Evolutionary conservation across 306 rosid genomes (phyloP).

Genomic region (Trifolium dubium): DNA sequence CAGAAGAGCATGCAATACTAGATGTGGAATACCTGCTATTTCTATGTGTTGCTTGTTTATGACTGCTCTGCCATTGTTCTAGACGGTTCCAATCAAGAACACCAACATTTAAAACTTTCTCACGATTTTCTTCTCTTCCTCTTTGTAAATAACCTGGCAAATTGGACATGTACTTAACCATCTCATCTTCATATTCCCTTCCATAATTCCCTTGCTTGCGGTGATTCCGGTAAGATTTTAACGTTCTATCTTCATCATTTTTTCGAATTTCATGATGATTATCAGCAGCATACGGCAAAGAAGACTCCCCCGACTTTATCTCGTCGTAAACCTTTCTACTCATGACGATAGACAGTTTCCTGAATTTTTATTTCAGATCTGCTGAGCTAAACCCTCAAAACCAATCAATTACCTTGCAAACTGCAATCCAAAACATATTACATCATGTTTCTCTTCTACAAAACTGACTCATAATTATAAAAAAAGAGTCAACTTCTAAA

Average conservation of each 20-base stretch:
- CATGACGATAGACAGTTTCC: conserved; percentile 49
- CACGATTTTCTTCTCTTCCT: conserved; percentile 60
- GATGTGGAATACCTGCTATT: conserved; percentile 56
- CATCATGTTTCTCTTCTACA: conserved; percentile 42
- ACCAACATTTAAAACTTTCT: conserved; percentile 83
- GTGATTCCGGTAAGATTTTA: conserved; percentile 43
- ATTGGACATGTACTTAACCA: conserved; percentile 87
- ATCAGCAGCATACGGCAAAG: conserved; percentile 65
- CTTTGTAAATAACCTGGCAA: conserved; percentile 87
- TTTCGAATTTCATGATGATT: conserved; percentile 55
- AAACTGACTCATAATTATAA: conserved; percentile 15
- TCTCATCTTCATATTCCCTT: conserved; percentile 67
- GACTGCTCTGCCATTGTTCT: conserved; percentile 73
- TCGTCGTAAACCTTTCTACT: conserved; percentile 50
- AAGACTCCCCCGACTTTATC: conserved; percentile 52
- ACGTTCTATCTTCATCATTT: conserved; percentile 42
- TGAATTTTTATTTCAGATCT: conserved; percentile 41
- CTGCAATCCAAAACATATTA: conserved; percentile 40
- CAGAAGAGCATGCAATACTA: conserved; percentile 55
- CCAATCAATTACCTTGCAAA: conserved; percentile 41
- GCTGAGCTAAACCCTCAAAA: background rate
- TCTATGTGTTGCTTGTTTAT: conserved; percentile 51
- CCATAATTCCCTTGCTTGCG: conserved; percentile 50
- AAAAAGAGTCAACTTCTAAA: conserved; percentile 17
- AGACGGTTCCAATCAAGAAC: conserved; percentile 91